A percentile compares a stretch with the other conserved stretches of the same genome.
These are phyloP conservation scores for Salix caprea DNA, from an alignment of 345 rosid genomes.

Conservation along the genomic window DNA sequence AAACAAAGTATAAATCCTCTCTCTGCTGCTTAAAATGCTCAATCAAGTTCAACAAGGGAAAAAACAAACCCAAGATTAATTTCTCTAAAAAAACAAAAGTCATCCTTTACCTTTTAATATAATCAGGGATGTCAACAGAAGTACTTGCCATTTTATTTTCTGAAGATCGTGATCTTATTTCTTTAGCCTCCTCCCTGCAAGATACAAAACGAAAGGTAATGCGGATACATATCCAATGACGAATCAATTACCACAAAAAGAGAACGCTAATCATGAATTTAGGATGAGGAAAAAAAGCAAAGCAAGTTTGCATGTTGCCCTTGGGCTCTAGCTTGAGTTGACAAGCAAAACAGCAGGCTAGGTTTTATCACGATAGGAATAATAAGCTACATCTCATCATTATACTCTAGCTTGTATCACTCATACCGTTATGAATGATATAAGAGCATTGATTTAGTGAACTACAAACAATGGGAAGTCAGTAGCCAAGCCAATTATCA, in stretches of 20 bases:
- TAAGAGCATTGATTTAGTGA: not conserved
- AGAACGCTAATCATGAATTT: not conserved
- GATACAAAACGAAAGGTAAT: not conserved
- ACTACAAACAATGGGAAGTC: not conserved
- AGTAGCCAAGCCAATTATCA: not conserved
- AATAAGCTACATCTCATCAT: not conserved
- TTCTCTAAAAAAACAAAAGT: not conserved
- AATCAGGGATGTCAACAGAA: constrained; percentile 40
- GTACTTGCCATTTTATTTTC: constrained; percentile 17
- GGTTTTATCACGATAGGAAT: no score
- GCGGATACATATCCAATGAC: not conserved
- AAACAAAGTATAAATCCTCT: no score
- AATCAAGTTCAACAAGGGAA: no score
- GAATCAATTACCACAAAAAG: not conserved
- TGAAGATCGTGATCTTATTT: constrained; percentile 33
- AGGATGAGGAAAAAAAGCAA: not conserved
- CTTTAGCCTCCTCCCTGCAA: constrained; percentile 73
- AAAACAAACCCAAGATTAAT: no score
- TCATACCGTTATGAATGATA: not conserved
- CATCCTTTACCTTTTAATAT: constrained; percentile 50
- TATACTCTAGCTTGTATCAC: not conserved
- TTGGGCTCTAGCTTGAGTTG: no score
- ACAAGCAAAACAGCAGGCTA: no score
- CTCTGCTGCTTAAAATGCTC: no score
- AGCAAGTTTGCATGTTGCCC: not conserved